Conservation (phyloP, 2,329 filamentous ascomycete species). For the Daldinia sp. region DNA sequence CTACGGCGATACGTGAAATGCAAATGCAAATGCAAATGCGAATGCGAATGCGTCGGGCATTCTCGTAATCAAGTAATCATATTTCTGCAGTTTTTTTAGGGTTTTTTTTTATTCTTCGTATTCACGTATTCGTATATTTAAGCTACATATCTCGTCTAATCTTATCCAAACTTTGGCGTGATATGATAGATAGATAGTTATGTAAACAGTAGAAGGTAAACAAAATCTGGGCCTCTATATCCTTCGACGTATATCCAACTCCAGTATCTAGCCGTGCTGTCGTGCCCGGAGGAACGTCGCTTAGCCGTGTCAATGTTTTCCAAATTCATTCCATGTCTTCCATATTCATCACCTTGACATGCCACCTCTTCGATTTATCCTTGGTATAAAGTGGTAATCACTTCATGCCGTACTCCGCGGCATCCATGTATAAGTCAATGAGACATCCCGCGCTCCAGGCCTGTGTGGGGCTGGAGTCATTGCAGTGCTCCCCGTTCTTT, state of each 20-base stretch:
- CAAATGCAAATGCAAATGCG: no score
- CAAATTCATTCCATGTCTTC: neutral
- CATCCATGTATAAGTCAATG: constrained; percentile 96
- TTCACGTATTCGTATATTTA: neutral
- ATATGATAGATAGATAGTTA: neutral
- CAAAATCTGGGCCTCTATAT: neutral
- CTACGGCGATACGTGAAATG: neutral
- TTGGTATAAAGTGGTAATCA: constrained; percentile 1
- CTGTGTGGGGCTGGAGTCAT: constrained; percentile 92
- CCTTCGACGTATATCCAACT: neutral
- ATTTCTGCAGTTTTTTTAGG: neutral
- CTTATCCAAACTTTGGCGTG: neutral
- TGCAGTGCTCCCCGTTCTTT: constrained; percentile 82
- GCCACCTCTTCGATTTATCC: neutral
- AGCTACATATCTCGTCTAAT: neutral
- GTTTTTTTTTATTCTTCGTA: neutral
- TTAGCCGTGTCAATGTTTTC: neutral
- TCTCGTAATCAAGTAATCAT: neutral
- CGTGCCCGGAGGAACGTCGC: neutral
- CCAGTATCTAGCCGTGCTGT: neutral
- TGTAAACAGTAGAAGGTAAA: no score
- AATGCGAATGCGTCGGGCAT: no score
- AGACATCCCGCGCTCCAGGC: constrained; percentile 95
- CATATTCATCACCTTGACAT: neutral
- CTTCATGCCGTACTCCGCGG: constrained; percentile 57